Evolutionary conservation across 2,329 filamentous ascomycete genomes (phyloP), one percentile per base, ranked within the genome.

Genomic region (Neofusicoccum parvum): DNA sequence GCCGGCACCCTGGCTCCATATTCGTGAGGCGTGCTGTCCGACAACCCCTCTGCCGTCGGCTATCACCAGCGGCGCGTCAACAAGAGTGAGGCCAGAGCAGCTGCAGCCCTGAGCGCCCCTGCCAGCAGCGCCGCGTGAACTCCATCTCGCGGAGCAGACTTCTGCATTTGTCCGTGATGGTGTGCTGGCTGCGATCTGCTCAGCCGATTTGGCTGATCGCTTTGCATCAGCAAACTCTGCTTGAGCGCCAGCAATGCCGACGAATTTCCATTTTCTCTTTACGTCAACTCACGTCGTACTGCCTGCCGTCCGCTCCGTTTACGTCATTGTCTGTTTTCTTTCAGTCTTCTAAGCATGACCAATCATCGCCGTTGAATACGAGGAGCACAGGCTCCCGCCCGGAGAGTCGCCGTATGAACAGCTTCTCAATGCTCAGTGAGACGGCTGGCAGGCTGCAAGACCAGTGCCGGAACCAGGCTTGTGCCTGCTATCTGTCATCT

Each of bases 11-110:
- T 37, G 20, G 56, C 43, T 37, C 56, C 17, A 17, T 17, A 9
- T 60, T 34, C 43, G 56, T 48, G 56, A 60, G 56, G 56, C 56
- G 54, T 59, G 39, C 54, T 59, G 54, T 59, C 54, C 41, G 41
- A 60, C 43, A 48, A 32, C 43, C 56, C 56, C 27, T 32, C 23
- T 43, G 41, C 56, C 56, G 43, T 48, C 56, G 56, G 56, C 56
- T 60, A 60, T 60, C 56, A 36, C 11, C 43, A 11, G 20, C 43
- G 43, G 56, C 56, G 39, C 54, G 41, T 60, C 56, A 48, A 60
- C 56, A 36, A 34, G 23, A 45, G 32, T 48, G 56, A 48, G 56
- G 56, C 56, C 56, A 60, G 56, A 60, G 56, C 56, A 60, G 41
- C 56, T 48, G 56, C 56, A 60, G 56, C 56, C 43, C 56, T 60